Percentiles rank a stretch among this genome's conserved stretches.
Evolutionary conservation across 257 asterid species (phyloP).

Genomic region (Nicotiana tomentosiformis): DNA sequence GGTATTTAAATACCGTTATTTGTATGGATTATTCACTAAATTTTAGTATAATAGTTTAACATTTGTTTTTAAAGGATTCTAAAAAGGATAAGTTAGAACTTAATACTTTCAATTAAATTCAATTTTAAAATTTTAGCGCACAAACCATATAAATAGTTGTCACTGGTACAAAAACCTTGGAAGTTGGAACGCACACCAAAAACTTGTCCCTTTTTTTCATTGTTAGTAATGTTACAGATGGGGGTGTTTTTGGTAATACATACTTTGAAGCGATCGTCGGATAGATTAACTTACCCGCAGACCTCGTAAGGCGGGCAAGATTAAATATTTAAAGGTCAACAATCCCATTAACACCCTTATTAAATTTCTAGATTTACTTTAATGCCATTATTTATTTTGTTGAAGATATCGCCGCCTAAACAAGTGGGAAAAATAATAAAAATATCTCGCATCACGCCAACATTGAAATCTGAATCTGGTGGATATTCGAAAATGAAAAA

Average conservation of each 20-base stretch:
- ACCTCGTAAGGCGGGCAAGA: constrained; percentile 4
- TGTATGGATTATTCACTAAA: too few species aligned
- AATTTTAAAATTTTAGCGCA: too few species aligned
- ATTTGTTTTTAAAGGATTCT: too few species aligned
- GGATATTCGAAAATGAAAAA: too few species aligned
- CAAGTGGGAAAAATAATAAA: background rate
- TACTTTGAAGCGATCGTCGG: background rate
- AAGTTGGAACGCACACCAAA: too few species aligned
- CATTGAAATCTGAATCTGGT: background rate
- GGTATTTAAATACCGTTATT: too few species aligned
- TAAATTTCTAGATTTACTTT: background rate
- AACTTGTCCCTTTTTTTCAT: too few species aligned
- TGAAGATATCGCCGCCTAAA: background rate
- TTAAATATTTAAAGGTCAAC: background rate
- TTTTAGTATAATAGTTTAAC: too few species aligned
- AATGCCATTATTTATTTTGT: background rate
- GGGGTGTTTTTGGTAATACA: background rate
- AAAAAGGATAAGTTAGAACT: too few species aligned
- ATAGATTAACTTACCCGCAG: background rate
- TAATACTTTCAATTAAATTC: too few species aligned
- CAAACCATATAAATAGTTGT: too few species aligned
- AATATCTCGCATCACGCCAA: background rate
- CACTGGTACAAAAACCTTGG: too few species aligned
- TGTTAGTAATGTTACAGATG: background rate
- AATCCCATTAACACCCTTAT: background rate